phyloP scores from a whole-genome alignment of 176 grass and related monocot genomes.

The Chloris gayana region DNA sequence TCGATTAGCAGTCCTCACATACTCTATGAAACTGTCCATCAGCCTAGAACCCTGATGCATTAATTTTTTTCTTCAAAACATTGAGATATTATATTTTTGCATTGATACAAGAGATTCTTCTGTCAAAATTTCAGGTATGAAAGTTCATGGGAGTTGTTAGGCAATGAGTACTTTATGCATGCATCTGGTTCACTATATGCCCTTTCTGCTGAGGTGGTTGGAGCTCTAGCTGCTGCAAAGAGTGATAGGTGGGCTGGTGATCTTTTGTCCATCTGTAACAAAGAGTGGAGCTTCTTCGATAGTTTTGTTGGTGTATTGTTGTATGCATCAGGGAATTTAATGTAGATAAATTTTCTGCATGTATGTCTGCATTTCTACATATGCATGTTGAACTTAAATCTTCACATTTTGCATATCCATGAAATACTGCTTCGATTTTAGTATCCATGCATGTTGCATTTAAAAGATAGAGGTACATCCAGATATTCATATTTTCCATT shows the following conservation, averaged over 20 bases:
- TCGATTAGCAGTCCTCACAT: neutral
- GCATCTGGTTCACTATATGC: slow-evolving; percentile 85
- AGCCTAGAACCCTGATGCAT: neutral
- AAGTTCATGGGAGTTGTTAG: slow-evolving; percentile 84
- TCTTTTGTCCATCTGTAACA: neutral
- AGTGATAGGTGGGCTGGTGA: slow-evolving; percentile 71
- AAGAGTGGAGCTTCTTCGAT: neutral
- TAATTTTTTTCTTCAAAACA: neutral
- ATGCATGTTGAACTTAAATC: neutral
- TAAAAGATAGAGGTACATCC: neutral
- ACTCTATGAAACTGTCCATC: neutral
- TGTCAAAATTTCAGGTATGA: slow-evolving; percentile 76
- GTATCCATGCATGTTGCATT: neutral
- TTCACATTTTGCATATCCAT: slow-evolving; percentile 6
- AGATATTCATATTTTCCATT: neutral
- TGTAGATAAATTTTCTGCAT: neutral
- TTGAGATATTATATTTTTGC: neutral
- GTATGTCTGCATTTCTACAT: slow-evolving; percentile 9
- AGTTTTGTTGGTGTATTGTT: slow-evolving; percentile 15
- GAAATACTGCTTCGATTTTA: neutral
- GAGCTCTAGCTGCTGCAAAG: slow-evolving; percentile 62
- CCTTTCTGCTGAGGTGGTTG: slow-evolving; percentile 85
- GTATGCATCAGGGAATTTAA: neutral
- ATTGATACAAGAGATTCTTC: slow-evolving; percentile 5
- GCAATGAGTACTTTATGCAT: slow-evolving; percentile 85